A percentile compares a stretch with the other conserved stretches of the same genome.
Evolutionary conservation across 2,329 filamentous ascomycete species (phyloP).

Genomic region (Pseudogymnoascus sp.): DNA sequence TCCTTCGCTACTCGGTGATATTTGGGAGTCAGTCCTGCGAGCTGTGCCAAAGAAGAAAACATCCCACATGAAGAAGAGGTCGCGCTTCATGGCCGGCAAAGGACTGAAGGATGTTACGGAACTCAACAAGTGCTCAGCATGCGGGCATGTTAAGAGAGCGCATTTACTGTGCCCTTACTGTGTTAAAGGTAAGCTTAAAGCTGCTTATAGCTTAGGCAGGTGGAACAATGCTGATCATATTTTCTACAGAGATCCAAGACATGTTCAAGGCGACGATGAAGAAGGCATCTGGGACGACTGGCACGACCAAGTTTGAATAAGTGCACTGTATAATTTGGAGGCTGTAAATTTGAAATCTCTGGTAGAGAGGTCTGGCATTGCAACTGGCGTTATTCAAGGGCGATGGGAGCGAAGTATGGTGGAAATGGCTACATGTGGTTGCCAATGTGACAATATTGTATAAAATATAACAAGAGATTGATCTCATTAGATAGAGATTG

Average conservation of each 20-base stretch:
- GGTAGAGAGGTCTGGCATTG: conserved; percentile 6
- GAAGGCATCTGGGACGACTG: conserved; percentile 6
- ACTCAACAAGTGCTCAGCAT: conserved; percentile 82
- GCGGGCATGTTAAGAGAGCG: conserved; percentile 78
- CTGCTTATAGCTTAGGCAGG: background rate
- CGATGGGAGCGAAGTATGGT: conserved; percentile 5
- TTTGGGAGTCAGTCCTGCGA: conserved; percentile 88
- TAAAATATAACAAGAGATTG: background rate
- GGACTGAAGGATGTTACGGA: conserved; percentile 82
- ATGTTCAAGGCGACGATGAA: conserved; percentile 20
- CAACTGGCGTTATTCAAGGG: conserved; percentile 8
- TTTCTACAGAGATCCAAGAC: conserved; percentile 23
- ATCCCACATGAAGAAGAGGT: conserved; percentile 89
- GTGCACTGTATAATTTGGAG: conserved; percentile 6
- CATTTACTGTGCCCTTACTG: conserved; percentile 86
- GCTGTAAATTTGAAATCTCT: conserved; percentile 2
- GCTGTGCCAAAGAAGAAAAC: conserved; percentile 99
- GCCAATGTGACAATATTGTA: conserved; percentile 6
- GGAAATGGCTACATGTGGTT: background rate
- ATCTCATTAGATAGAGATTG: conserved; percentile 4
- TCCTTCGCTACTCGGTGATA: conserved; percentile 63
- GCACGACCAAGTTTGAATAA: conserved; percentile 4
- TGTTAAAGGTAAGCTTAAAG: conserved; percentile 60
- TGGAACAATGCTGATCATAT: conserved; percentile 13
- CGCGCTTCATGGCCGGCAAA: conserved; percentile 92